Evolutionary conservation across 768 basidiomycete species (phyloP).

Genomic region (Fomitopsis serialis): DNA sequence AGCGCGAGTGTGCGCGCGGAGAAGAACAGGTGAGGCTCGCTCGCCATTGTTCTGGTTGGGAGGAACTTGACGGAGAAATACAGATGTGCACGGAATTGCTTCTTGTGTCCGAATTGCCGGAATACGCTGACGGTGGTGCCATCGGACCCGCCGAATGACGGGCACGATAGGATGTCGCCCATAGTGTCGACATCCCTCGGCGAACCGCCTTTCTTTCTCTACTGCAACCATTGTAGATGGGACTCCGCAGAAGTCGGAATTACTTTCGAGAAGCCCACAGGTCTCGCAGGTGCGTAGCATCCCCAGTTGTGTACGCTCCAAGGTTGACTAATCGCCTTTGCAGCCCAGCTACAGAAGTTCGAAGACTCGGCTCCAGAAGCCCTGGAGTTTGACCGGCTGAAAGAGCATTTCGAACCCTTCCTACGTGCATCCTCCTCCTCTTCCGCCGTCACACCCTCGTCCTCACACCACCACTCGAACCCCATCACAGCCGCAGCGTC

Average conservation of each 20-base stretch:
- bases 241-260: slow-evolving; percentile 88
- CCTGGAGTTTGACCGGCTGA: slow-evolving; percentile 88
- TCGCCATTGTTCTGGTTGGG: background rate
- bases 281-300: slow-evolving; percentile 70
- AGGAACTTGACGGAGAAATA: background rate
- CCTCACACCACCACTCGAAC: slow-evolving; percentile 74
- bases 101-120: slow-evolving; percentile 89
- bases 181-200: slow-evolving; percentile 56
- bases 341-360: slow-evolving; percentile 87
- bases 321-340: background rate
- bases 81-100: slow-evolving; percentile 98
- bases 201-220: slow-evolving; percentile 86
- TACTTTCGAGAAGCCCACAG: slow-evolving; percentile 94
- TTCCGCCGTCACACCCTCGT: slow-evolving; percentile 49
- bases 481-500: slow-evolving; percentile 87
- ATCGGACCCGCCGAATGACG: slow-evolving; percentile 68
- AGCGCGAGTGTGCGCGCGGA: slow-evolving; percentile 97
- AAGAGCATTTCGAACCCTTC: slow-evolving; percentile 96
- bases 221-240: slow-evolving; percentile 93
- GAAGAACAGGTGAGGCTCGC: slow-evolving; percentile 73
- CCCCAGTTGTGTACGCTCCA: no score
- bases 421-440: slow-evolving; percentile 80
- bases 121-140: slow-evolving; percentile 90
- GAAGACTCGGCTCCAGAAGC: slow-evolving; percentile 83
- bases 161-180: slow-evolving; percentile 46